Conservation (phyloP, 768 basidiomycete species). For the Suillus weaverae region DNA sequence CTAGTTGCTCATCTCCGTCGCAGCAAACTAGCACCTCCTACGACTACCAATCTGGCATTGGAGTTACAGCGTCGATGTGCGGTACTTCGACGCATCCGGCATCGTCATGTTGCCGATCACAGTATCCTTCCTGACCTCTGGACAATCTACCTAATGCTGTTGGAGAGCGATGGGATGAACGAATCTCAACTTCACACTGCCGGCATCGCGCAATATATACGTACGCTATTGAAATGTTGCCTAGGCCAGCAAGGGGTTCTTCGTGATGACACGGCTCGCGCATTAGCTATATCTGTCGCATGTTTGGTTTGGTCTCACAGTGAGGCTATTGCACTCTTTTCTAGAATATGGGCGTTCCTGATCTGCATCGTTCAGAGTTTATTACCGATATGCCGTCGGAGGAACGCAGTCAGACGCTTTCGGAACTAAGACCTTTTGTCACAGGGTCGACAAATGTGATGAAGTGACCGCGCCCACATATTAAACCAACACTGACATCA, state of each 20-base stretch:
- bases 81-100: constrained; percentile 49
- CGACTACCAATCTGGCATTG: constrained; percentile 41
- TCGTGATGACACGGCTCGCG: constrained; percentile 17
- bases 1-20: constrained; percentile 26
- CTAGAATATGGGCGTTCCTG: constrained; percentile 24
- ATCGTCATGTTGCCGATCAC: constrained; percentile 25
- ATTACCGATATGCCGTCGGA: constrained; percentile 39
- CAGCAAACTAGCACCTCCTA: constrained; percentile 32
- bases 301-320: constrained; percentile 38
- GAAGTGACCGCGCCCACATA: constrained; percentile 16
- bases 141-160: constrained; percentile 58
- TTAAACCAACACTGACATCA: constrained; percentile 18
- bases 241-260: constrained; percentile 8
- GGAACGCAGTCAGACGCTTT: constrained; percentile 42
- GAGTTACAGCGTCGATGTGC: constrained; percentile 51
- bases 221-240: constrained; percentile 22
- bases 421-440: constrained; percentile 43
- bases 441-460: constrained; percentile 27
- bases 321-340: constrained; percentile 31
- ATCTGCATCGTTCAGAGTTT: constrained; percentile 33
- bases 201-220: constrained; percentile 37
- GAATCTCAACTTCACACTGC: constrained; percentile 43
- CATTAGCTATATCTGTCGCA: constrained; percentile 33
- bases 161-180: constrained; percentile 55
- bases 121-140: constrained; percentile 49